A percentile compares a stretch with the other conserved stretches of the same genome.
phyloP scores from a whole-genome alignment of 805 yeast genomes.

The Priceomyces medius region DNA sequence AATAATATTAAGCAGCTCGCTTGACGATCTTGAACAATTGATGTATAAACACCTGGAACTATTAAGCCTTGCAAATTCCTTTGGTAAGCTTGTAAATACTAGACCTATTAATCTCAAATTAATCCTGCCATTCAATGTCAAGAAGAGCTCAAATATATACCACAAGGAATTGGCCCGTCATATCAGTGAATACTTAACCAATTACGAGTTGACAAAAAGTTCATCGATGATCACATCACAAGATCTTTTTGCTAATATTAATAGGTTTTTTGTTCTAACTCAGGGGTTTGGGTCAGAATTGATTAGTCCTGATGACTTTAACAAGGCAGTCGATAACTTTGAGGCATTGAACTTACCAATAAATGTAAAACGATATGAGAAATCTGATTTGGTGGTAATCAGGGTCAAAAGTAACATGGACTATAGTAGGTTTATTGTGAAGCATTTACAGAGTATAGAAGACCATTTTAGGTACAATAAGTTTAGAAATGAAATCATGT shows the following conservation, averaged over 20 bases:
- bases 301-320: slow-evolving; percentile 67
- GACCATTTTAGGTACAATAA: slow-evolving; percentile 23
- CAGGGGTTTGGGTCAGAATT: slow-evolving; percentile 58
- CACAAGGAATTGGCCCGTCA: slow-evolving; percentile 75
- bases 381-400: slow-evolving; percentile 35
- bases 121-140: slow-evolving; percentile 36
- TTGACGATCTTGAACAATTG: slow-evolving; percentile 73
- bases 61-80: slow-evolving; percentile 52
- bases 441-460: slow-evolving; percentile 24
- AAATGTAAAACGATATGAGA: slow-evolving; percentile 30
- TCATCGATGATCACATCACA: slow-evolving; percentile 42
- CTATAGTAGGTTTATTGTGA: slow-evolving; percentile 28
- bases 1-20: slow-evolving; percentile 59
- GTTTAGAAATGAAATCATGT: slow-evolving; percentile 21
- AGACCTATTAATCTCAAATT: slow-evolving; percentile 7
- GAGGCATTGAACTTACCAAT: slow-evolving; percentile 60
- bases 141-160: slow-evolving; percentile 37
- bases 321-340: slow-evolving; percentile 58
- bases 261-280: slow-evolving; percentile 31
- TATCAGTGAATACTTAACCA: slow-evolving; percentile 64
- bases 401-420: slow-evolving; percentile 24
- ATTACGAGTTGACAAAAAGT: slow-evolving; percentile 24
- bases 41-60: slow-evolving; percentile 79
- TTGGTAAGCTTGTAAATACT: slow-evolving; percentile 22
- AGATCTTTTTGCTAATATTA: slow-evolving; percentile 43